Base-by-base conservation (phyloP, 2,329 filamentous ascomycete species). In the Acrocalymma vagum region DNA sequence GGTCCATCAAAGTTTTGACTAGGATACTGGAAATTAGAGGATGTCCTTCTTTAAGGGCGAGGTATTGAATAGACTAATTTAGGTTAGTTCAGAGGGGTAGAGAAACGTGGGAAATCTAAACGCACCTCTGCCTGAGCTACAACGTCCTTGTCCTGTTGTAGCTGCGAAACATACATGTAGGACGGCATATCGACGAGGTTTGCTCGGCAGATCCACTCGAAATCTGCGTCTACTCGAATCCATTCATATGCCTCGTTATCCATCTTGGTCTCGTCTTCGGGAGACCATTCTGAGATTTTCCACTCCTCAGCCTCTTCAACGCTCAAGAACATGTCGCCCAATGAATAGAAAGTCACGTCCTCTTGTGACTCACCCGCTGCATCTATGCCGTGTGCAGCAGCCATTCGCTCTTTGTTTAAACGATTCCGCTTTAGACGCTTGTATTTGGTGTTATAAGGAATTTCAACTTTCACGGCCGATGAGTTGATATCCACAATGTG, bases 381-480 rank as follows among this genome's bases (percentile, higher is more conserved):
- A 60, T 87, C 88, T 35, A 81, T 80, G 41, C 79, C 87, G 28
- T 76, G 80, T 16, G 78, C 83, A 33, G 80, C 83, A 25, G 81
- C 80, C 15, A 82, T 84, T 45, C 89, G 84, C 66, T 95, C 90
- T 65, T 91, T 91, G 65, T 93, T 84, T 21, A 88, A 79, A 29
- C 87, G 83, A 44, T 88, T 96, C 30, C 92, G 81, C 76, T 99
- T 99, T 3, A 99, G 79, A 7, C 95, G 86, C 74, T 97, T 99
- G 74, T 99, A 99, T 67, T 99, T 99, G 0, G 94, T 99, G 60
- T 97, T 97, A 72, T 99, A 99, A 0, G 93, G 92, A 46, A 99
- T 96, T 48, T 96, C 92, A 45, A 97, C 88, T 64, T 87, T 90
- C 3, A 88, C 89, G 10, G 84, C 82, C 18, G 87, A 86, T 55